Conservation (phyloP, 2,329 filamentous ascomycete species). For the Phialophora verrucosa region DNA sequence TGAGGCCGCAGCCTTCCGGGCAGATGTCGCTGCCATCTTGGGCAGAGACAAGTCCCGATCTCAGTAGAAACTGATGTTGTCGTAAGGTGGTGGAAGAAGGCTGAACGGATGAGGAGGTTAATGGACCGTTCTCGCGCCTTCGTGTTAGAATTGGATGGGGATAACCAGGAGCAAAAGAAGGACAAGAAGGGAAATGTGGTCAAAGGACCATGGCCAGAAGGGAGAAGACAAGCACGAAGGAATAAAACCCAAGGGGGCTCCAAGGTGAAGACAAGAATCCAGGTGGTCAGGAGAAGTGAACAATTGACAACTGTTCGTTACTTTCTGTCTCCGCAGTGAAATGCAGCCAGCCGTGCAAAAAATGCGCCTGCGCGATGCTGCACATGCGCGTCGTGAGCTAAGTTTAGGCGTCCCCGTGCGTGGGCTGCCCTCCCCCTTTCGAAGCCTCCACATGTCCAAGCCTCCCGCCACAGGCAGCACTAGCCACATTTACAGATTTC, state of each 20-base stretch:
- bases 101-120: conserved; percentile 6
- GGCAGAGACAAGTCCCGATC: neutral
- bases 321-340: conserved; percentile 39
- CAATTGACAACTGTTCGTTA: conserved; percentile 32
- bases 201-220: conserved; percentile 34
- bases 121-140: conserved; percentile 13
- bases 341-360: neutral
- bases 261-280: conserved; percentile 40
- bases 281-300: conserved; percentile 33
- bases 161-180: conserved; percentile 41
- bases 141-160: conserved; percentile 3
- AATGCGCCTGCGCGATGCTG: conserved; percentile 3
- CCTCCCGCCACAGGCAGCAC: conserved; percentile 15
- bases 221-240: conserved; percentile 30
- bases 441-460: neutral
- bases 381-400: conserved; percentile 12
- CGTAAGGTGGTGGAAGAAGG: conserved; percentile 3
- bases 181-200: conserved; percentile 45
- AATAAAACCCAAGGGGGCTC: conserved; percentile 21
- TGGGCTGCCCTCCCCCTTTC: neutral
- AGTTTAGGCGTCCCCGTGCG: neutral
- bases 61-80: neutral
- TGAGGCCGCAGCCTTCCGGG: conserved; percentile 22
- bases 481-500: conserved; percentile 22
- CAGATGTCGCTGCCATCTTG: conserved; percentile 26